A percentile compares a stretch with the other conserved stretches of the same genome.
Evolutionary conservation across 2,329 filamentous ascomycete genomes (phyloP).

Genomic region (Penicillium sp.): DNA sequence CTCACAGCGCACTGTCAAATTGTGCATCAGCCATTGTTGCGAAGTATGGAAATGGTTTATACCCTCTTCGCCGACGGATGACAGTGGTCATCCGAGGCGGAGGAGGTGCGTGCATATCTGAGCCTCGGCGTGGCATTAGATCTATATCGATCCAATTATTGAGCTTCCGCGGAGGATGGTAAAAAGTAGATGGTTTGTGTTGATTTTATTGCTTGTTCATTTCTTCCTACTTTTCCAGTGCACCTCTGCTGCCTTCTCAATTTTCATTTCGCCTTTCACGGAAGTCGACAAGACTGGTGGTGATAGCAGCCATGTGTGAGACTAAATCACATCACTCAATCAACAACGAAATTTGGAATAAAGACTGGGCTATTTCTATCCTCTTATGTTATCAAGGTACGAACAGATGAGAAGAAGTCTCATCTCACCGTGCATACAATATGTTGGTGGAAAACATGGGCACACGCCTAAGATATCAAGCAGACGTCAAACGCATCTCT

Average conservation of each 20-base stretch:
- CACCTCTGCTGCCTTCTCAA: too few relatives aligned
- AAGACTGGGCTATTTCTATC: too few relatives aligned
- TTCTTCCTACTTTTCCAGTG: background rate
- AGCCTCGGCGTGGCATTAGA: slow-evolving; percentile 12
- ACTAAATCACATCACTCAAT: too few relatives aligned
- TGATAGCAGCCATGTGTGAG: too few relatives aligned
- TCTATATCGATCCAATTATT: background rate
- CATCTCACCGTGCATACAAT: too few relatives aligned
- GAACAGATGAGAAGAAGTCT: too few relatives aligned
- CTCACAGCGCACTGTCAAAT: slow-evolving; percentile 55
- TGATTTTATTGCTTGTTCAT: background rate
- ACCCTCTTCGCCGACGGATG: slow-evolving; percentile 16
- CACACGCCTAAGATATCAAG: background rate
- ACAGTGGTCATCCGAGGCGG: slow-evolving; percentile 21
- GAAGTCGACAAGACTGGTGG: too few relatives aligned
- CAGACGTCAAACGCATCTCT: slow-evolving; percentile 36
- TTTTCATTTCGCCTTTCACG: too few relatives aligned
- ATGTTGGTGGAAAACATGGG: background rate
- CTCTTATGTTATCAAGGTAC: too few relatives aligned
- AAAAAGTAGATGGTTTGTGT: background rate
- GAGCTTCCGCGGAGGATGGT: background rate
- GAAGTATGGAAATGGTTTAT: slow-evolving; percentile 17
- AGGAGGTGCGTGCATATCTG: slow-evolving; percentile 25
- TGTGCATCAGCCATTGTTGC: slow-evolving; percentile 49
- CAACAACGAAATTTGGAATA: too few relatives aligned